Base-by-base conservation (phyloP, 805 yeast genomes). In the Wickerhamomyces tratensis region DNA sequence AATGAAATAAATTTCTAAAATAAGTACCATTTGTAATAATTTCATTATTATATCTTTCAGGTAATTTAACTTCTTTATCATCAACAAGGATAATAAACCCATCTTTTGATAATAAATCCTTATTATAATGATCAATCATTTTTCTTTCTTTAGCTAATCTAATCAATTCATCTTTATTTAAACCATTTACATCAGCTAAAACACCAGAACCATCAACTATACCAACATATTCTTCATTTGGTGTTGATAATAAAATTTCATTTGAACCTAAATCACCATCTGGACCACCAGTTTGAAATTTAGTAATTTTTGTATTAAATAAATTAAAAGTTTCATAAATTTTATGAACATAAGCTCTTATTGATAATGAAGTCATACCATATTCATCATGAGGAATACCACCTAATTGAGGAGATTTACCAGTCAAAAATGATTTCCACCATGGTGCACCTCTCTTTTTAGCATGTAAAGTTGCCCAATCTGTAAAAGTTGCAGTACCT, bases 381-480 rank as follows among this genome's bases (percentile, higher is more conserved):
- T 88, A 91, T 57, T 77, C 91, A 62, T 91, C 98, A 64, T 91
- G 98, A 41, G 98, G 98, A 59, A 91, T 93, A 62, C 98, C 98
- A 57, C 98, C 98, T 45, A 91, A 65, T 37, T 74, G 66, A 44
- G 95, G 95, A 37, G 88, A 77, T 68, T 93, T 93, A 53, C 98
- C 98, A 31, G 98, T 91, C 65, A 93, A 82, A 71, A 91, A 91
- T 1, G 98, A 91, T 67, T 87, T 91, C 98, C 98, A 91, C 88
- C 96, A 87, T 41, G 88, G 83, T 39, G 98, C 96, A 48, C 95
- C 95, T 65, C 98, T 81, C 44, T 68, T 65, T 56, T 84, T 79
- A 27, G 98, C 98, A 61, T 91, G 98, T 52, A 79, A 66, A 26
- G 98, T 93, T 10, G 98, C 98, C 98, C 98, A 91, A 63, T 93